These are phyloP conservation scores for Chaetothyriales sp. DNA, from an alignment of 2,329 filamentous ascomycete genomes.

Conservation along the genomic window DNA sequence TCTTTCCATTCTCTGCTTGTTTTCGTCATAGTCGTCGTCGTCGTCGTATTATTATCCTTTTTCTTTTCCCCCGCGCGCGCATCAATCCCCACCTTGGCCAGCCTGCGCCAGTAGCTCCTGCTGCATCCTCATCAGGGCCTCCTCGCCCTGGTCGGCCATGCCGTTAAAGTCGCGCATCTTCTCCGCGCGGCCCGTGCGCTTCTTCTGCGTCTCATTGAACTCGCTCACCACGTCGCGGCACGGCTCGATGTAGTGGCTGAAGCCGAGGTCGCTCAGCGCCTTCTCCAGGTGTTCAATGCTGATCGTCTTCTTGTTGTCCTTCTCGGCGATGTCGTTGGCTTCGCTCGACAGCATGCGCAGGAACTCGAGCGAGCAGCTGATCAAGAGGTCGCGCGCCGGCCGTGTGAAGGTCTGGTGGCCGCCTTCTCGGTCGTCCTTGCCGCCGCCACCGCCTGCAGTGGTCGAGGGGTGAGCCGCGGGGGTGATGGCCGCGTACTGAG, in stretches of 20 bases:
- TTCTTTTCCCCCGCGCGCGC: too few species aligned
- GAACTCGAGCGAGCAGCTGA: conserved; percentile 98
- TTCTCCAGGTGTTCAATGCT: conserved; percentile 96
- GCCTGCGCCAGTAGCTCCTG: conserved; percentile 82
- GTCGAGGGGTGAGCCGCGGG: conserved; percentile 32
- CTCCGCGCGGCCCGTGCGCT: conserved; percentile 47
- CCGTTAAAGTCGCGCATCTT: conserved; percentile 97
- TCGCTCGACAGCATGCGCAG: conserved; percentile 97
- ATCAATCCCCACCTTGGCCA: neutral
- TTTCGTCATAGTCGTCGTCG: too few species aligned
- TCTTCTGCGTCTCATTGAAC: conserved; percentile 88
- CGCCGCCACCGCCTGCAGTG: conserved; percentile 24
- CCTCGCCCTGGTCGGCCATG: conserved; percentile 79
- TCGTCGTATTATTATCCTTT: too few species aligned
- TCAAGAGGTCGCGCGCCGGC: conserved; percentile 85
- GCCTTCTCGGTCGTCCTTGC: conserved; percentile 27
- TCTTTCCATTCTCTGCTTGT: too few species aligned
- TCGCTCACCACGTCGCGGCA: conserved; percentile 77
- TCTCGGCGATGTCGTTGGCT: conserved; percentile 96
- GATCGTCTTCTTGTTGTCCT: conserved; percentile 98
- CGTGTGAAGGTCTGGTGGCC: conserved; percentile 54
- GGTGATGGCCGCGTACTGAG: conserved; percentile 23
- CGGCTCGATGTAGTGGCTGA: conserved; percentile 78
- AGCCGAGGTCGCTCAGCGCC: conserved; percentile 82
- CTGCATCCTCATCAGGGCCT: conserved; percentile 77